A percentile compares a stretch with the other conserved stretches of the same genome.
These are phyloP conservation scores for Gynostemma pentaphyllum DNA, from an alignment of 306 rosid species.

Conservation along the genomic window DNA sequence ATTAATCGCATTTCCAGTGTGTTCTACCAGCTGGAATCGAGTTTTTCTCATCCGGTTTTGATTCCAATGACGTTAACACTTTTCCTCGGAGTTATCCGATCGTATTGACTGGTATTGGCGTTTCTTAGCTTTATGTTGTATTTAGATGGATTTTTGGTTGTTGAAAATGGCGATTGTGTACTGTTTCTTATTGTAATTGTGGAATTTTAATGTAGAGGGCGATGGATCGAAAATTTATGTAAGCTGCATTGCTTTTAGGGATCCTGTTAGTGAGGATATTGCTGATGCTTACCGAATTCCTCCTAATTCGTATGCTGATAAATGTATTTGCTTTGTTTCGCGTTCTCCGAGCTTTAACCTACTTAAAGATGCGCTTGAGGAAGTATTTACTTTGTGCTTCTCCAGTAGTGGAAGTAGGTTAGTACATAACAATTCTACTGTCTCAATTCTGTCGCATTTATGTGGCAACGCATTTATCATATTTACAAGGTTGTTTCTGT, in stretches of 20 bases:
- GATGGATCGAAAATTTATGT: slow-evolving; percentile 96
- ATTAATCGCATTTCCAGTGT: slow-evolving; percentile 40
- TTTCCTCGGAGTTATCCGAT: slow-evolving; percentile 92
- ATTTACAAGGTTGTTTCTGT: too few relatives aligned
- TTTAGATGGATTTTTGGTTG: not conserved
- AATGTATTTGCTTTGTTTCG: slow-evolving; percentile 94
- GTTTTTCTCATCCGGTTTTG: slow-evolving; percentile 60
- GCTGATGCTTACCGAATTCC: slow-evolving; percentile 80
- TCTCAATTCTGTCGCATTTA: not conserved
- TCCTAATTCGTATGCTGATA: slow-evolving; percentile 87
- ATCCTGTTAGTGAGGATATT: slow-evolving; percentile 87
- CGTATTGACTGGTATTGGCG: slow-evolving; percentile 66
- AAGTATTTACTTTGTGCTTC: slow-evolving; percentile 71
- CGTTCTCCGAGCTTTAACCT: slow-evolving; percentile 75
- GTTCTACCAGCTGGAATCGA: slow-evolving; percentile 94
- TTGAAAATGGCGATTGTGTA: not conserved
- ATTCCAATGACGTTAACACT: slow-evolving; percentile 43
- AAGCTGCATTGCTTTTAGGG: slow-evolving; percentile 92
- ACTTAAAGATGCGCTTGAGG: slow-evolving; percentile 66
- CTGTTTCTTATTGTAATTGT: not conserved
- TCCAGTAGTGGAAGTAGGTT: slow-evolving; percentile 85
- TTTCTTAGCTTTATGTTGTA: not conserved
- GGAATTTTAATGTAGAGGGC: slow-evolving; percentile 59
- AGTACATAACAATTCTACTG: slow-evolving; percentile 15
- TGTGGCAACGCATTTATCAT: not conserved